phyloP scores from a whole-genome alignment of 352 stramenopile genomes.

The Pythium volutum region DNA sequence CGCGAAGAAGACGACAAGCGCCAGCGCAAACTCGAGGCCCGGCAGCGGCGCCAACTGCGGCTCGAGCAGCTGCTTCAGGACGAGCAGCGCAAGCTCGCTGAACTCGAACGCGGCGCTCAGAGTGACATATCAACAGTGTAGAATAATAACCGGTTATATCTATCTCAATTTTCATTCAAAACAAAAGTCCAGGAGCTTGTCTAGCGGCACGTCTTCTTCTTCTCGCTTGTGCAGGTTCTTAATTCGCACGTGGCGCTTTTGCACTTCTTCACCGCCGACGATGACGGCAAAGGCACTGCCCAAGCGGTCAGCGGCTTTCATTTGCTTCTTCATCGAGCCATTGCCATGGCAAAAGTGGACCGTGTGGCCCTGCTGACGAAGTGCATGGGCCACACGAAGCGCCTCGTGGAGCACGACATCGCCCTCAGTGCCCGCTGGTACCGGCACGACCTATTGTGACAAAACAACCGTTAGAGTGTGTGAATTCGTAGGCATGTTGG shows the following conservation, averaged over 20 bases:
- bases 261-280: conserved; percentile 65
- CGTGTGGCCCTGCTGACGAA: conserved; percentile 53
- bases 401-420: conserved; percentile 55
- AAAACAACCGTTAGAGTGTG: background rate
- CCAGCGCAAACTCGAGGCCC: conserved; percentile 49
- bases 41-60: conserved; percentile 59
- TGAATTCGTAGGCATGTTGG: background rate
- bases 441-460: conserved; percentile 54
- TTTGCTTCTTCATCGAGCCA: conserved; percentile 86
- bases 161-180: conserved; percentile 16
- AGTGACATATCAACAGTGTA: background rate
- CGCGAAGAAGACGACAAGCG: conserved; percentile 65
- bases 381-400: conserved; percentile 62
- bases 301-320: conserved; percentile 78
- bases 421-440: conserved; percentile 42
- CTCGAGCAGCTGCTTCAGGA: conserved; percentile 66
- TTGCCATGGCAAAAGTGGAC: conserved; percentile 84
- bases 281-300: conserved; percentile 72
- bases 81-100: conserved; percentile 64
- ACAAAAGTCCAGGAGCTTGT: conserved; percentile 9
- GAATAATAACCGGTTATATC: background rate
- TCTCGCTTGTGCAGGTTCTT: conserved; percentile 70
- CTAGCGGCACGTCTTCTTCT: conserved; percentile 41
- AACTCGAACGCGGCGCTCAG: conserved; percentile 37
- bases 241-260: conserved; percentile 58